Evolutionary conservation across 2,329 filamentous ascomycete genomes (phyloP).

Genomic region (Clarireedia hainanense): DNA sequence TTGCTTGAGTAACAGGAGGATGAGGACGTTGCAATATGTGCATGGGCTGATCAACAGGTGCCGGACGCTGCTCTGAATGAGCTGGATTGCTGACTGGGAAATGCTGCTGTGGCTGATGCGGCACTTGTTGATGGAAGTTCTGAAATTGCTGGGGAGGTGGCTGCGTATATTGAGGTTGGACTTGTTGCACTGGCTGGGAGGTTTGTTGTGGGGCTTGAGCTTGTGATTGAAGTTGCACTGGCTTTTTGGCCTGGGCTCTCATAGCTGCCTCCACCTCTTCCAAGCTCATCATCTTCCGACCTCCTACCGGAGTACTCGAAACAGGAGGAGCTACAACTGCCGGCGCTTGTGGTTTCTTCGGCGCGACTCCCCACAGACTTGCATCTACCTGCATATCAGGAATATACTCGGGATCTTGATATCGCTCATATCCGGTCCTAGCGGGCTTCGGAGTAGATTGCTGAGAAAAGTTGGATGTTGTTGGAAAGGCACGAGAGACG

Average conservation of each 20-base stretch:
- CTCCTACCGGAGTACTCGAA: conserved; percentile 28
- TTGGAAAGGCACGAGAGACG: conserved; percentile 38
- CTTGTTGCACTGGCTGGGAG: conserved; percentile 5
- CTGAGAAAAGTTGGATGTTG: conserved; percentile 32
- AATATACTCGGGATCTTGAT: conserved; percentile 74
- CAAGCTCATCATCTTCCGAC: conserved; percentile 82
- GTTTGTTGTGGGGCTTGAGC: conserved; percentile 18
- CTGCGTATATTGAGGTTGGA: conserved; percentile 14
- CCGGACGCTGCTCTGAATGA: conserved; percentile 18
- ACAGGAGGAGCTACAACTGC: conserved; percentile 21
- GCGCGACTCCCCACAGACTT: conserved; percentile 79
- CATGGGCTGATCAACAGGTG: conserved; percentile 17
- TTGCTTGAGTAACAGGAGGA: conserved; percentile 20
- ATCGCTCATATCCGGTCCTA: conserved; percentile 85
- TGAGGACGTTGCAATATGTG: conserved; percentile 27
- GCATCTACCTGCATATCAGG: conserved; percentile 89
- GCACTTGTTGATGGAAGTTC: conserved; percentile 14
- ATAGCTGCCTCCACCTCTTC: conserved; percentile 96
- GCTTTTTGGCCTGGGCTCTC: conserved; percentile 58
- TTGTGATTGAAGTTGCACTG: conserved; percentile 27
- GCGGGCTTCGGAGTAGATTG: conserved; percentile 48
- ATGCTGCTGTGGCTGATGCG: conserved; percentile 25
- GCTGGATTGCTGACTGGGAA: conserved; percentile 21
- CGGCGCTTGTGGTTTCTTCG: conserved; percentile 41
- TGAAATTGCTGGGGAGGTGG: conserved; percentile 23